These are phyloP conservation scores for Phytophthora megakarya DNA, from an alignment of 352 stramenopile species.

Conservation along the genomic window DNA sequence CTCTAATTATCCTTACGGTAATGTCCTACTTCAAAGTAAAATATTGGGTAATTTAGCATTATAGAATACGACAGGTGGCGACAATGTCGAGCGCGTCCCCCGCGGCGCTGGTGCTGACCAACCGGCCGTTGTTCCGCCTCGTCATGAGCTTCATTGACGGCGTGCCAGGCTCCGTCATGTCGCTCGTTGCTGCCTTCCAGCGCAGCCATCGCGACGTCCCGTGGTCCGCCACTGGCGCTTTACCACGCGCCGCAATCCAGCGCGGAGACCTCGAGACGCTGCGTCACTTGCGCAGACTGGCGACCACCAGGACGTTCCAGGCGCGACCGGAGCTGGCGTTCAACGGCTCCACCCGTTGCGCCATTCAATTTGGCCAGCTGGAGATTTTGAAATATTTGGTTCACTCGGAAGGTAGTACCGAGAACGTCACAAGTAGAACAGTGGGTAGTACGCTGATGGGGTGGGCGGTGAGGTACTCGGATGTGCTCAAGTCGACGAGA, in stretches of 20 bases:
- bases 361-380: conserved; percentile 36
- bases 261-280: conserved; percentile 32
- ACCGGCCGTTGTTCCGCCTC: conserved; percentile 28
- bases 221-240: conserved; percentile 32
- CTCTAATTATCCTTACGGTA: no score
- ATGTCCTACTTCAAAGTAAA: no score
- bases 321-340: conserved; percentile 29
- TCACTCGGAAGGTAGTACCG: background rate
- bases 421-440: conserved; percentile 15
- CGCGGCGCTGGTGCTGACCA: conserved; percentile 37
- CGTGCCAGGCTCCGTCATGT: conserved; percentile 30
- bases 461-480: conserved; percentile 36
- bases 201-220: conserved; percentile 3
- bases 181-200: conserved; percentile 21
- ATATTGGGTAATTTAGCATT: no score
- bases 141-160: conserved; percentile 45
- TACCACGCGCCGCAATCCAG: conserved; percentile 34
- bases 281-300: conserved; percentile 20
- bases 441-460: conserved; percentile 28
- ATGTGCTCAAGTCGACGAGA: background rate
- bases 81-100: no score
- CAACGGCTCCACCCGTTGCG: conserved; percentile 26
- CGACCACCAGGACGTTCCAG: conserved; percentile 31
- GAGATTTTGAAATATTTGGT: conserved; percentile 37
- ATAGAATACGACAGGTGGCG: no score